Base-by-base conservation (phyloP, 257 asterid genomes). In the Henckelia pumila region DNA sequence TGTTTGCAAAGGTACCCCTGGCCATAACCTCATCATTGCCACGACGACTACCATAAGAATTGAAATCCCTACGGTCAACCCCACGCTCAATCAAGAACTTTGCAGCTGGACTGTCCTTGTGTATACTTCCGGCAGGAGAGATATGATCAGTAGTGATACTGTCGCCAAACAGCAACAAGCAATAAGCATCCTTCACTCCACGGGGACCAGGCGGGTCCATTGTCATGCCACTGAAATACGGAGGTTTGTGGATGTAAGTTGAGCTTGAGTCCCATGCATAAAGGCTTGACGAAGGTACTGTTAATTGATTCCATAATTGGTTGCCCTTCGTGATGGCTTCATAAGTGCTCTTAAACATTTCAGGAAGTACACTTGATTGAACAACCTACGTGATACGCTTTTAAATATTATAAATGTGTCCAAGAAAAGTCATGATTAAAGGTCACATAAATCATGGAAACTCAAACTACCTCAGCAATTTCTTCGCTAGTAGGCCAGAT, bases 1-100 rank as follows among this genome's bases (percentile, higher is more conserved):
- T 92, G 70, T 92, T 89, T 44, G 97, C 98, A 66, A 92, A 92
- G 62, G 98, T 89, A 52, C 98, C 97, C 82, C 98, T 83, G 40
- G 97, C 93, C 98, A 92, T 92, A 59, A 89, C 82, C 75, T 92
- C 97, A 79, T 92, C 98, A 67, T 92, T 92, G 61, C 98, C 98
- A 74, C 97, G 95, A 28, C 98, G 95, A 63, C 98, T 89, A 49
- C 98, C 98, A 61, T 92, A 92, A 61, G 96, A 89, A 79, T 92
- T 92, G 76, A 92, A 92, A 71, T 92, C 96, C 80, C 63, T 89
- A n/a, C 90, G 78, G 59, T 92, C 92, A 69, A 92, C 97, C 8
- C 98, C 98, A 50, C 78, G 90, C 33, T 89, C 97, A 73, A 86
- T 72, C 74, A 92, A 82, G 75, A 73, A 89, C 81, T 82, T 89